These are phyloP conservation scores for Globisporangium cylindrosporum DNA, from an alignment of 352 stramenopile genomes.

Conservation along the genomic window DNA sequence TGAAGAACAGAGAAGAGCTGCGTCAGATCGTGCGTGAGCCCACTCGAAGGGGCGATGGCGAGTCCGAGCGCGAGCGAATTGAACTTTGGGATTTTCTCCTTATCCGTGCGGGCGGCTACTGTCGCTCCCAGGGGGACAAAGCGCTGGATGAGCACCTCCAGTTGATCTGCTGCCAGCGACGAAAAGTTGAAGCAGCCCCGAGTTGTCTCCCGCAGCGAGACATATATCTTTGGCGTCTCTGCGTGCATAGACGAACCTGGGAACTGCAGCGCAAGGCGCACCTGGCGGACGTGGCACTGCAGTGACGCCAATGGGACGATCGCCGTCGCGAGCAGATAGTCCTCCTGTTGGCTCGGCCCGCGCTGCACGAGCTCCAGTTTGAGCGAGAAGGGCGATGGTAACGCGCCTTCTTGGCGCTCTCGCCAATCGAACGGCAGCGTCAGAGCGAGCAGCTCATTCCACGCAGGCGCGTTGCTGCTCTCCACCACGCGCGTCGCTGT, in stretches of 20 bases:
- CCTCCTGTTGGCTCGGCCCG: conserved; percentile 61
- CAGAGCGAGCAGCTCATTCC: conserved; percentile 71
- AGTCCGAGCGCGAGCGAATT: conserved; percentile 1
- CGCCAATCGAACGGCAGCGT: conserved; percentile 47
- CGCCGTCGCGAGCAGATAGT: conserved; percentile 41
- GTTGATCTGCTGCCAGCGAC: conserved; percentile 1
- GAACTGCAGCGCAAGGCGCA: conserved; percentile 29
- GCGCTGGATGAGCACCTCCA: conserved; percentile 25
- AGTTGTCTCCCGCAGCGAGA: conserved; percentile 21
- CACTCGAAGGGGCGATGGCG: neutral
- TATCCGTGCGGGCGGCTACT: neutral
- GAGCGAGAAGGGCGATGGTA: conserved; percentile 16
- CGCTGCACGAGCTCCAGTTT: conserved; percentile 62
- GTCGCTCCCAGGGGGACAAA: conserved; percentile 2
- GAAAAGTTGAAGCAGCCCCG: conserved; percentile 4
- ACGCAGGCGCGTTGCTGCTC: conserved; percentile 28
- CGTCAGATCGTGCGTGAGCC: neutral
- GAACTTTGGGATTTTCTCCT: neutral
- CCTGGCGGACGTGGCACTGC: conserved; percentile 24
- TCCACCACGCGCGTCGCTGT: conserved; percentile 59
- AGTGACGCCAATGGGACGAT: conserved; percentile 23
- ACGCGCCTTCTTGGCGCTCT: neutral
- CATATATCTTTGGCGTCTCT: conserved; percentile 9
- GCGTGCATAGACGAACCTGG: neutral
- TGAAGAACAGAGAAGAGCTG: conserved; percentile 4